Evolutionary conservation across 179 eudicot species (phyloP).

Genomic region (Carnegiea gigantea): DNA sequence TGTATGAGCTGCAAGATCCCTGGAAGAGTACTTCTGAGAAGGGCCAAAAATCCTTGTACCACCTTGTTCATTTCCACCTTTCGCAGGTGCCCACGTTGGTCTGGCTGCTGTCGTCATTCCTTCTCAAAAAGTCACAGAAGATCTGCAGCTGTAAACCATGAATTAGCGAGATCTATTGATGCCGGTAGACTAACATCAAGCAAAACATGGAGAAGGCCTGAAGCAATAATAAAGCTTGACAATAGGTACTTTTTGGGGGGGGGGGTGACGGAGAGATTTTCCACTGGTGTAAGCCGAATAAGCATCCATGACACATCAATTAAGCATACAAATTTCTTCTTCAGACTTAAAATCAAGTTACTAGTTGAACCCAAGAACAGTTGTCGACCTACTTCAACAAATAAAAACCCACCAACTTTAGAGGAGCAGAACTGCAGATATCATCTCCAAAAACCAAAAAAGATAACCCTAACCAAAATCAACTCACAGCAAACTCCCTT

Average conservation of each 20-base stretch:
- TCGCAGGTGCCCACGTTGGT: conserved; percentile 99
- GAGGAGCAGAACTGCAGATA: not conserved
- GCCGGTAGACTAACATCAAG: not conserved
- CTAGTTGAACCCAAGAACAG: not conserved
- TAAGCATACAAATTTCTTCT: not conserved
- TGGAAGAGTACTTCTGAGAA: conserved; percentile 91
- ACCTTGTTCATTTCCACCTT: conserved; percentile 96
- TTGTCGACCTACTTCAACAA: not conserved
- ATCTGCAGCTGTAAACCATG: not conserved
- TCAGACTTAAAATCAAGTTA: not conserved
- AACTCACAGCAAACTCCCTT: not conserved
- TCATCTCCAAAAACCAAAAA: not conserved
- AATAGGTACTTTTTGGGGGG: not conserved
- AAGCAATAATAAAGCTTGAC: not conserved
- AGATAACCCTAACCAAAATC: not conserved
- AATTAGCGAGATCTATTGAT: not conserved
- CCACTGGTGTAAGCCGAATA: not conserved
- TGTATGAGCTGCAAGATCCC: conserved; percentile 94
- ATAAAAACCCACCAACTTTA: not conserved
- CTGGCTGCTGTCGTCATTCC: conserved; percentile 96
- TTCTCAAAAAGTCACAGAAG: conserved; percentile 12
- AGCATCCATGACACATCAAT: not conserved
- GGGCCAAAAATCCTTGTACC: conserved; percentile 94
- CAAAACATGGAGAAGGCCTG: not conserved
- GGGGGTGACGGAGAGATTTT: not conserved